Percentiles rank a stretch among this genome's conserved stretches.
These are phyloP conservation scores for Boletus edulis DNA, from an alignment of 768 basidiomycete genomes.

Conservation along the genomic window DNA sequence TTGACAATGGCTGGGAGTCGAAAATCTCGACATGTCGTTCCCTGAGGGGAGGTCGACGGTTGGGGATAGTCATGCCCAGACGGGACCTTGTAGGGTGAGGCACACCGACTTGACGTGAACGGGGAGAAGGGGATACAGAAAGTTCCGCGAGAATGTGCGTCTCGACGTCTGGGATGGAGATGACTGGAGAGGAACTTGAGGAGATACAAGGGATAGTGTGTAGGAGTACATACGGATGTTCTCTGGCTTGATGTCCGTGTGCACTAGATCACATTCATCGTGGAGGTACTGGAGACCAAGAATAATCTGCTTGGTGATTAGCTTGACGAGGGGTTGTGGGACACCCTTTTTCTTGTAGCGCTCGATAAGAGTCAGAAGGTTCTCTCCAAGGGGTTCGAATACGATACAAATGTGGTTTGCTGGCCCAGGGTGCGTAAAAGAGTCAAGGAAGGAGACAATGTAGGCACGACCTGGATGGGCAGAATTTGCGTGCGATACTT, in stretches of 20 bases:
- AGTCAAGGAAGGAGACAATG: slow-evolving; percentile 88
- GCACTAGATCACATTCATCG: slow-evolving; percentile 88
- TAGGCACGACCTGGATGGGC: slow-evolving; percentile 75
- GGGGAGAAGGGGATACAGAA: slow-evolving; percentile 63
- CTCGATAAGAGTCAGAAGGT: slow-evolving; percentile 69
- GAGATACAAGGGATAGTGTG: slow-evolving; percentile 9
- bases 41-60: slow-evolving; percentile 42
- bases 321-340: slow-evolving; percentile 75
- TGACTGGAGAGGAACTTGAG: slow-evolving; percentile 46
- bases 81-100: slow-evolving; percentile 67
- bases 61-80: slow-evolving; percentile 60
- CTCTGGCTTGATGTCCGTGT: slow-evolving; percentile 94
- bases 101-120: slow-evolving; percentile 78
- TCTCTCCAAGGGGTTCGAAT: slow-evolving; percentile 83
- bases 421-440: slow-evolving; percentile 74
- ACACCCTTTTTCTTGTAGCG: slow-evolving; percentile 83
- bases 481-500: slow-evolving; percentile 69
- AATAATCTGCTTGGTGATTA: slow-evolving; percentile 83
- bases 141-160: slow-evolving; percentile 69
- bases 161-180: slow-evolving; percentile 80
- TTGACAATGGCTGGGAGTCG: slow-evolving; percentile 75
- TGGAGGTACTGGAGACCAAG: slow-evolving; percentile 91
- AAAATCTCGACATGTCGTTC: slow-evolving; percentile 78
- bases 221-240: slow-evolving; percentile 74
- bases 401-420: slow-evolving; percentile 90